Evolutionary conservation across 2,329 filamentous ascomycete genomes (phyloP), one percentile per base, ranked within the genome.

Genomic region (Fusarium pseudocircinatum): DNA sequence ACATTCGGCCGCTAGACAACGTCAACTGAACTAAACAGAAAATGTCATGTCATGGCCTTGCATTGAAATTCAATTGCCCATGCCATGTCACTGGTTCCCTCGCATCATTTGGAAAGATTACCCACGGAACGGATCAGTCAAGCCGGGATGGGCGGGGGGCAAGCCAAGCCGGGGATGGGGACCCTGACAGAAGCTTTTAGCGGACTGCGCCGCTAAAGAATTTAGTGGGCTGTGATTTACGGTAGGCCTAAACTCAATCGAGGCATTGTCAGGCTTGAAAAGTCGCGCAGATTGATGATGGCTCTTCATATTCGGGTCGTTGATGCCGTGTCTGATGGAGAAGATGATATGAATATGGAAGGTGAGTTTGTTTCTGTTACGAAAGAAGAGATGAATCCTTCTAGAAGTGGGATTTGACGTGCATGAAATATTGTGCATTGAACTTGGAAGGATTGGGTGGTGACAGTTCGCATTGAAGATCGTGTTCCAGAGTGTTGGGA

Each of bases 181-280:
- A 32, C 32, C 59, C 32, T 67, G 40, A 46, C 26, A 46, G 43
- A 40, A 47, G 53, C 46, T 60, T 67, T 49, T 53, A 59, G 28
- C 42, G 54, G 47, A 28, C 63, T 53, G 34, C 13, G 30, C 53
- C 39, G 40, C 30, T 62, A 44, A 50, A 37, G 28, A 24, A 28
- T n/a, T 68, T 68, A 69, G 65, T 49, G 63, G 47, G n/a, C 66
- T 34, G 44, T 39, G 52, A 30, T 52, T 28, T 63, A 30, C 56
- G 63, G 56, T 63, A 68, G 47, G 28, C 12, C 65, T 68, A 68
- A 56, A 68, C 65, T 68, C n/a, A 28, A 68, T 68, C 28, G 13
- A 68, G 65, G 56, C 63, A 67, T 60, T 67, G 52, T 18, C 24
- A 40, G 39, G 28, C 44, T 32, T 4, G 15, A 37, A 64, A 66